Conservation (phyloP, 306 rosid species). For the Albizia julibrissin region DNA sequence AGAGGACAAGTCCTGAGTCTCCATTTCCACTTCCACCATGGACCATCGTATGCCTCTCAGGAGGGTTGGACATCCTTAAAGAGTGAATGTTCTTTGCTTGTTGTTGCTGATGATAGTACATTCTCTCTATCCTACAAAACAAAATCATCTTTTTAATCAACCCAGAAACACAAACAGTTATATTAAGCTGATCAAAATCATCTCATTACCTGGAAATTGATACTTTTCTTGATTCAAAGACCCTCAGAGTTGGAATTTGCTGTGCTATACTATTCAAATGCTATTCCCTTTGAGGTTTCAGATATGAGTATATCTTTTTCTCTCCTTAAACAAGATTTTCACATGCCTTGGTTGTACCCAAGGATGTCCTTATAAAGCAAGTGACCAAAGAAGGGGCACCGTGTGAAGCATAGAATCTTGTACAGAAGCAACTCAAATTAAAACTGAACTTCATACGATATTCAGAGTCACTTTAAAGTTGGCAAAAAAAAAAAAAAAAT, state of each 20-base stretch:
- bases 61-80: constrained; percentile 51
- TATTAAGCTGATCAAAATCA: constrained; percentile 26
- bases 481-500: too few species aligned
- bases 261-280: constrained; percentile 20
- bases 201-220: constrained; percentile 36
- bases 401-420: constrained; percentile 50
- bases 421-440: constrained; percentile 21
- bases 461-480: constrained; percentile 43
- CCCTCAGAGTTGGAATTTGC: constrained; percentile 29
- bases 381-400: constrained; percentile 26
- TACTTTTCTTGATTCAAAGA: constrained; percentile 19
- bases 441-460: constrained; percentile 39
- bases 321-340: constrained; percentile 30
- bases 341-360: constrained; percentile 44
- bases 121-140: constrained; percentile 24
- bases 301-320: background rate
- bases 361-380: constrained; percentile 54
- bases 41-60: constrained; percentile 56
- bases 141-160: constrained; percentile 22
- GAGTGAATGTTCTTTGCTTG: constrained; percentile 56
- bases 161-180: constrained; percentile 15
- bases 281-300: constrained; percentile 26
- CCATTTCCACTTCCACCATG: constrained; percentile 54
- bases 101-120: constrained; percentile 66
- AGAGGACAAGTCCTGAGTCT: constrained; percentile 80